Conservation (phyloP, 192 early-diverging fungal species). For the Physocladia obscura region DNA sequence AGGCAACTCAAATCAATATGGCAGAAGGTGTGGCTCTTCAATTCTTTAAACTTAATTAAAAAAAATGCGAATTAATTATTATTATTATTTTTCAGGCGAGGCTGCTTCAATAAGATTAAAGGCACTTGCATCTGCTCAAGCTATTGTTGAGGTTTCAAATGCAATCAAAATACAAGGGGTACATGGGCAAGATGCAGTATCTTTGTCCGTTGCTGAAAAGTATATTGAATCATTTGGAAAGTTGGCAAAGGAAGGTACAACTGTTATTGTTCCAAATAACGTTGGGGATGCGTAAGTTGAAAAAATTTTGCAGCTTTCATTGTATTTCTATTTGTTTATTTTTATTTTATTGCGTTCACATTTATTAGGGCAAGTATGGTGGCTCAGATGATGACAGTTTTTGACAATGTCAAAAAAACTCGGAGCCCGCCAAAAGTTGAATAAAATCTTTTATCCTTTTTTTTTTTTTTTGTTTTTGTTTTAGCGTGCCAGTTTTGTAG, state of each 20-base stretch:
- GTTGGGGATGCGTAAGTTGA: constrained; percentile 69
- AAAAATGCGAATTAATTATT: too few species aligned
- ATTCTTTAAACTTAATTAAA: constrained; percentile 3
- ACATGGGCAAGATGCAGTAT: constrained; percentile 77
- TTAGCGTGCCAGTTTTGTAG: not conserved
- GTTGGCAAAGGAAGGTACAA: constrained; percentile 89
- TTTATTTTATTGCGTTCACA: not conserved
- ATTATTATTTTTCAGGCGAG: constrained; percentile 65
- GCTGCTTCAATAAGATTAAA: constrained; percentile 83
- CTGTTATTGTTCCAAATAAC: constrained; percentile 83
- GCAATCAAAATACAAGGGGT: constrained; percentile 61
- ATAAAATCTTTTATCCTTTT: too few species aligned
- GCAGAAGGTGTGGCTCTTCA: constrained; percentile 60
- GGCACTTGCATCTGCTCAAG: constrained; percentile 77
- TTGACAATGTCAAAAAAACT: constrained; percentile 19
- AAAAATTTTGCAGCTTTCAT: not conserved
- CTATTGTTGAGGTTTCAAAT: constrained; percentile 76
- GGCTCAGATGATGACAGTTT: constrained; percentile 67
- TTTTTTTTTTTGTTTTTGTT: not conserved
- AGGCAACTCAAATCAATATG: constrained; percentile 84
- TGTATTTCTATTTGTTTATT: not conserved
- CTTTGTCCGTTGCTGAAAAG: constrained; percentile 90
- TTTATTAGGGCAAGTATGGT: constrained; percentile 71
- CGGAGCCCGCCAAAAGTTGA: not conserved
- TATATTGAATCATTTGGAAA: constrained; percentile 92